A percentile compares a stretch with the other conserved stretches of the same genome.
Conservation (phyloP, 805 yeast genomes). For the Citeromyces matritensis region DNA sequence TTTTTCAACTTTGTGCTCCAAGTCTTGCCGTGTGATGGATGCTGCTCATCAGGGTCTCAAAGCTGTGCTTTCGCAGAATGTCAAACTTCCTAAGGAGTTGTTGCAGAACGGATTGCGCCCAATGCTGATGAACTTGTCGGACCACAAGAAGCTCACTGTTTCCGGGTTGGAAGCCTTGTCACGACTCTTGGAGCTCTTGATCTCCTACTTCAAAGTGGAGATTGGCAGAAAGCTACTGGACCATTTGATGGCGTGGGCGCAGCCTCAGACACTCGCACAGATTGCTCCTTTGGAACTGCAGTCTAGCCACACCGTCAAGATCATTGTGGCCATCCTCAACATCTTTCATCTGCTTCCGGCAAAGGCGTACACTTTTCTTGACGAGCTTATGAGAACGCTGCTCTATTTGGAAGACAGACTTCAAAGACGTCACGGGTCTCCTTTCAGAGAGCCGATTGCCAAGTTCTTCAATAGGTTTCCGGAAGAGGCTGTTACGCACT, state of each 20-base stretch:
- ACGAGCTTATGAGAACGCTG: slow-evolving; percentile 66
- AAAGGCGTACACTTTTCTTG: slow-evolving; percentile 83
- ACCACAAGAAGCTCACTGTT: slow-evolving; percentile 79
- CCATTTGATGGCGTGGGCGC: slow-evolving; percentile 94
- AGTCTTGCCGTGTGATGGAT: slow-evolving; percentile 74
- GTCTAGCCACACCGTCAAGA: slow-evolving; percentile 69
- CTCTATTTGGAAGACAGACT: slow-evolving; percentile 68
- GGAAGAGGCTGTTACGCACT: slow-evolving; percentile 56
- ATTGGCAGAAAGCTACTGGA: slow-evolving; percentile 88
- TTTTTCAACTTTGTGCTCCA: slow-evolving; percentile 81
- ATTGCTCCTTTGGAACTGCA: slow-evolving; percentile 70
- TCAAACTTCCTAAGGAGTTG: slow-evolving; percentile 83
- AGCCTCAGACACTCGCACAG: slow-evolving; percentile 59
- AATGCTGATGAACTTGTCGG: slow-evolving; percentile 88
- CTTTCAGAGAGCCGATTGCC: slow-evolving; percentile 84
- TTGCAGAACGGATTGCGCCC: slow-evolving; percentile 94
- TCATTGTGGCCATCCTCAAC: slow-evolving; percentile 79
- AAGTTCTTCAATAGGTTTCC: slow-evolving; percentile 77
- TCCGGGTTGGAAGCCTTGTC: slow-evolving; percentile 88
- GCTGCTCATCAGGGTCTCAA: slow-evolving; percentile 88
- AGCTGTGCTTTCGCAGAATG: slow-evolving; percentile 69
- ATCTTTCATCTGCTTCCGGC: slow-evolving; percentile 87
- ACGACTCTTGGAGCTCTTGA: slow-evolving; percentile 66
- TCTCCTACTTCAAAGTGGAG: slow-evolving; percentile 91
- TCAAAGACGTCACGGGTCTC: slow-evolving; percentile 75